Percentiles rank a stretch among this genome's conserved stretches.
These are phyloP conservation scores for Teratosphaeria pseudoeucalypti DNA, from an alignment of 2,329 filamentous ascomycete genomes.

Conservation along the genomic window DNA sequence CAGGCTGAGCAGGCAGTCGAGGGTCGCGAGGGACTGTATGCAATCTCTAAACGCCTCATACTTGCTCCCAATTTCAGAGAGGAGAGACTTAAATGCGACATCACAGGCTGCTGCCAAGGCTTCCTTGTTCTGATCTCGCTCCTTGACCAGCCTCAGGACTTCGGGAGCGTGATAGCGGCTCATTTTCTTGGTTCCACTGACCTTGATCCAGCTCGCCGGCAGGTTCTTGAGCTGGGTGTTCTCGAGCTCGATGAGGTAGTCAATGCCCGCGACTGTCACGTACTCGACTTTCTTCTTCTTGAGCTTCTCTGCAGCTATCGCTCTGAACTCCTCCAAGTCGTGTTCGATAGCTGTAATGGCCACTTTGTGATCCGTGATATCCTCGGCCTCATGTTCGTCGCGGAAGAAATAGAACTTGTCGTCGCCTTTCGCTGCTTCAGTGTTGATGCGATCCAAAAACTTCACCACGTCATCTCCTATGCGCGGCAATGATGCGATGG, in stretches of 20 bases:
- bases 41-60: slow-evolving; percentile 87
- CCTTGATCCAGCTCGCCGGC: slow-evolving; percentile 88
- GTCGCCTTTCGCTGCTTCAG: slow-evolving; percentile 68
- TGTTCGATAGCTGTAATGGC: slow-evolving; percentile 88
- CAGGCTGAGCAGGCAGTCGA: slow-evolving; percentile 84
- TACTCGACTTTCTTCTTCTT: slow-evolving; percentile 63
- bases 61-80: slow-evolving; percentile 64
- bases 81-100: slow-evolving; percentile 61
- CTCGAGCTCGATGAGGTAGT: slow-evolving; percentile 86
- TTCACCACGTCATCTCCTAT: slow-evolving; percentile 63
- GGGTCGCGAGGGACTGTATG: slow-evolving; percentile 70
- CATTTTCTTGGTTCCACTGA: slow-evolving; percentile 85
- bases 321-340: slow-evolving; percentile 68
- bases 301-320: slow-evolving; percentile 60
- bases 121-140: slow-evolving; percentile 92
- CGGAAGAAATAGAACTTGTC: slow-evolving; percentile 94
- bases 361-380: slow-evolving; percentile 81
- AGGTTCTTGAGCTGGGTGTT: slow-evolving; percentile 76
- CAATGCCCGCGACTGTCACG: slow-evolving; percentile 76
- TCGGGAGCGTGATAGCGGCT: slow-evolving; percentile 92
- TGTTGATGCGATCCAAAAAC: slow-evolving; percentile 77
- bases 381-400: slow-evolving; percentile 77
- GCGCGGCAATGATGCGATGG: slow-evolving; percentile 63
- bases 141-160: slow-evolving; percentile 68
- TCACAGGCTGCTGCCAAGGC: slow-evolving; percentile 87